These are phyloP conservation scores for Stylosanthes scabra DNA, from an alignment of 331 rosid genomes.

Conservation along the genomic window DNA sequence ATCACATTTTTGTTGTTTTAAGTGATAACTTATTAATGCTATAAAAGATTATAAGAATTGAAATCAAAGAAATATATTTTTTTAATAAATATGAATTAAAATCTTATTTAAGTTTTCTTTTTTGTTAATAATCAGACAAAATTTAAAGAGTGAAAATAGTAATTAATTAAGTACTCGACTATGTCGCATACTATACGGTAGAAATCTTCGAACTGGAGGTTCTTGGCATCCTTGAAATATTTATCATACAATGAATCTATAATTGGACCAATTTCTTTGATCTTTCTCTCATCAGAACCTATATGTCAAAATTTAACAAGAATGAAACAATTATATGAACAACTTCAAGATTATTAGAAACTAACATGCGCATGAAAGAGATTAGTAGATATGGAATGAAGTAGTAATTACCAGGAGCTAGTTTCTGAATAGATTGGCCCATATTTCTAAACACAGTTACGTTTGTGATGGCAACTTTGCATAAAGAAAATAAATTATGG, in stretches of 20 bases:
- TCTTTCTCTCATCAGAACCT: constrained; percentile 57
- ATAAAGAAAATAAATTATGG: constrained; percentile 6
- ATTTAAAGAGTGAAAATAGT: background rate
- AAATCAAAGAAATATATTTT: background rate
- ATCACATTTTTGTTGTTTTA: too few relatives aligned
- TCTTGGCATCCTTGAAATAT: background rate
- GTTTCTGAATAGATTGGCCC: constrained; percentile 57
- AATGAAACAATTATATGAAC: background rate
- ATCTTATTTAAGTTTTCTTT: background rate
- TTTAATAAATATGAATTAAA: background rate
- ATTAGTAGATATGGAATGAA: too few relatives aligned
- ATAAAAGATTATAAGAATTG: too few relatives aligned
- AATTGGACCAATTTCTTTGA: constrained; percentile 37
- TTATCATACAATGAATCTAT: background rate
- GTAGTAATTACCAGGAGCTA: constrained; percentile 44
- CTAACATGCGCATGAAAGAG: background rate
- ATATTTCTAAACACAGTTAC: constrained; percentile 36
- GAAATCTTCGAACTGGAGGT: constrained; percentile 18
- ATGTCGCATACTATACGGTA: constrained; percentile 53
- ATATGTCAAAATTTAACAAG: constrained; percentile 34
- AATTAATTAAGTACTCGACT: constrained; percentile 57
- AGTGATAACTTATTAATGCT: too few relatives aligned
- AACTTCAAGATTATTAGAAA: background rate
- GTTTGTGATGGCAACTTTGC: constrained; percentile 5
- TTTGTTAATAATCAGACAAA: background rate